phyloP scores from a whole-genome alignment of 1,284 basidiomycete genomes.

The Dichomitus squalens region DNA sequence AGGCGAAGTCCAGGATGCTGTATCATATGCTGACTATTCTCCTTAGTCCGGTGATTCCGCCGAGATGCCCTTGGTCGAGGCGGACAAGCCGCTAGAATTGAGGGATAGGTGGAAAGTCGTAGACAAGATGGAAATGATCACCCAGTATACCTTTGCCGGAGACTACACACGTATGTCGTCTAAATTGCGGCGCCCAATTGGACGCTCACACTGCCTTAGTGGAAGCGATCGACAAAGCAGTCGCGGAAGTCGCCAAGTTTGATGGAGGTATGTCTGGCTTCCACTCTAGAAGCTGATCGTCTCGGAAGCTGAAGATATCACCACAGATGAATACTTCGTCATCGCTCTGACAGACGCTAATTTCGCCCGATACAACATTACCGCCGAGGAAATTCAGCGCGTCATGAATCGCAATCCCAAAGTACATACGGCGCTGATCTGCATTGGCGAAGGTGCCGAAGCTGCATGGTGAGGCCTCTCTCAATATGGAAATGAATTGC shows the following conservation, averaged over 20 bases:
- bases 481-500: background rate
- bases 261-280: conserved; percentile 50
- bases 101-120: conserved; percentile 64
- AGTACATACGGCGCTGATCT: conserved; percentile 66
- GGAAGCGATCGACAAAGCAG: conserved; percentile 64
- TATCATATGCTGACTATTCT: background rate
- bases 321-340: conserved; percentile 66
- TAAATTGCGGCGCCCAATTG: background rate
- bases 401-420: conserved; percentile 64
- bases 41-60: conserved; percentile 65
- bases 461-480: conserved; percentile 50
- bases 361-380: conserved; percentile 63
- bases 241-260: conserved; percentile 58
- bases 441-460: conserved; percentile 71
- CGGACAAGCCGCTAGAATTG: conserved; percentile 49
- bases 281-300: background rate
- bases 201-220: conserved; percentile 38
- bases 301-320: background rate
- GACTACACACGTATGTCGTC: conserved; percentile 57
- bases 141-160: conserved; percentile 68
- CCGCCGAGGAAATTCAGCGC: conserved; percentile 55
- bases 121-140: conserved; percentile 68
- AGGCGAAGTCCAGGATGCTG: conserved; percentile 23
- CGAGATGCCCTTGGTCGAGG: conserved; percentile 53
- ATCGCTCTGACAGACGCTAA: conserved; percentile 72